Percentiles rank a stretch among this genome's conserved stretches.
Conservation (phyloP, 2,329 filamentous ascomycete species). For the Colletotrichum lupini region DNA sequence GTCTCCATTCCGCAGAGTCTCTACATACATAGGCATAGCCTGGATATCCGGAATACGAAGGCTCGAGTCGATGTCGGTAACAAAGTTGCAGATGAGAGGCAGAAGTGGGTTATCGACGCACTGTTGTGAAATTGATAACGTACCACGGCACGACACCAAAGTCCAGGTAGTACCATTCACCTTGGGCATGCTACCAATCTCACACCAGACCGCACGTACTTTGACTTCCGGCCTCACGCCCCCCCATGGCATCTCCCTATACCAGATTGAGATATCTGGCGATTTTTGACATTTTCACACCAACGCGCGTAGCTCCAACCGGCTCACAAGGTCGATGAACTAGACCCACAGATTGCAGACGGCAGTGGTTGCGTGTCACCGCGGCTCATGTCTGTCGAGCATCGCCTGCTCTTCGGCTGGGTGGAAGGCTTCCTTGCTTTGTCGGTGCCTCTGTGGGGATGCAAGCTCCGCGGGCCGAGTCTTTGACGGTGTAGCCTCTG, state of each 20-base stretch:
- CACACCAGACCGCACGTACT: neutral
- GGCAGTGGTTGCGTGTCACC: slow-evolving; percentile 11
- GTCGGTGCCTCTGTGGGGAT: slow-evolving; percentile 1
- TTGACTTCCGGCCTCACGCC: neutral
- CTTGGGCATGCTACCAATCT: neutral
- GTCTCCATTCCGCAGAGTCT: slow-evolving; percentile 20
- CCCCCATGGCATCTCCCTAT: neutral
- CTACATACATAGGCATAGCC: neutral
- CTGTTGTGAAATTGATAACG: neutral
- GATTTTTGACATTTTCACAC: neutral
- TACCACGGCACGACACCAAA: neutral
- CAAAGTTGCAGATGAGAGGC: neutral
- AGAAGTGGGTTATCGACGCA: slow-evolving; percentile 13
- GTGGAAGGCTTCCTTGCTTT: neutral
- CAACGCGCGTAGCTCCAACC: neutral
- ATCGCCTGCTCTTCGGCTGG: neutral
- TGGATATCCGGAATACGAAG: slow-evolving; percentile 20
- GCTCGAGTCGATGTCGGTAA: slow-evolving; percentile 12
- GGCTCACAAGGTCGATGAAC: neutral
- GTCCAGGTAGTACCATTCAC: neutral
- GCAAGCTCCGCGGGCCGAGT: neutral
- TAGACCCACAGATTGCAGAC: neutral
- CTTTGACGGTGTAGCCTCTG: neutral
- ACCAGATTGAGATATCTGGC: neutral
- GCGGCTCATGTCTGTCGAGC: slow-evolving; percentile 5